A percentile compares a stretch with the other conserved stretches of the same genome.
These are phyloP conservation scores for Phytophthora pinifolia DNA, from an alignment of 352 stramenopile genomes.

Conservation along the genomic window DNA sequence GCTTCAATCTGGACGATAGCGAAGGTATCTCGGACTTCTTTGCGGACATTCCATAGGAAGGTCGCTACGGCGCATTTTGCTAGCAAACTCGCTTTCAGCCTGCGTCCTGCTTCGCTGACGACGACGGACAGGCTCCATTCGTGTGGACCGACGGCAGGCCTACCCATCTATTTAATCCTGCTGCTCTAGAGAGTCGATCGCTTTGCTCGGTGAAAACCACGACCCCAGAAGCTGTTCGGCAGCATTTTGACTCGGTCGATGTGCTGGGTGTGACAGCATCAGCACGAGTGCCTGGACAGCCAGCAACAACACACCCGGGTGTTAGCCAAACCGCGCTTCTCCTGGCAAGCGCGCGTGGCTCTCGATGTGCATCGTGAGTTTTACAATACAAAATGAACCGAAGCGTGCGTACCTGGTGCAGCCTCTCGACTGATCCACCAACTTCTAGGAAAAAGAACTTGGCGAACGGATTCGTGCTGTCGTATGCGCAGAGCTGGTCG, in stretches of 20 bases:
- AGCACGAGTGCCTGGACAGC: conserved; percentile 47
- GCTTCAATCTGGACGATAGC: conserved; percentile 86
- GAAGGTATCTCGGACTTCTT: conserved; percentile 91
- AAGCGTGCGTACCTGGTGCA: conserved; percentile 47
- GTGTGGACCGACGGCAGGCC: conserved; percentile 16
- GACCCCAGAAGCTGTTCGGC: conserved; percentile 44
- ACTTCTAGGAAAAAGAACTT: conserved; percentile 60
- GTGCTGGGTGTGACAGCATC: conserved; percentile 47
- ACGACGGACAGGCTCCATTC: conserved; percentile 8
- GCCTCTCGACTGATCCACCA: conserved; percentile 44
- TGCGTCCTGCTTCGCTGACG: conserved; percentile 3
- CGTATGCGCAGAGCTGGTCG: conserved; percentile 48
- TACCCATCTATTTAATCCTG: conserved; percentile 44
- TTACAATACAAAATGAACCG: conserved; percentile 27
- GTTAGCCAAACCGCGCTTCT: conserved; percentile 15
- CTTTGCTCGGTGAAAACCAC: conserved; percentile 34
- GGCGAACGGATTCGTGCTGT: conserved; percentile 40
- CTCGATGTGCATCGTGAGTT: conserved; percentile 22
- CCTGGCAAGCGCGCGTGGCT: conserved; percentile 3
- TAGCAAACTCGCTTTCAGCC: conserved; percentile 16
- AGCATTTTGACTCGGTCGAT: conserved; percentile 48
- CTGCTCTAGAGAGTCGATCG: conserved; percentile 27
- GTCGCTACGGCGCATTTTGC: conserved; percentile 4
- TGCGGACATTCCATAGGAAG: conserved; percentile 60
- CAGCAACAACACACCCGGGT: conserved; percentile 13